phyloP scores from a whole-genome alignment of 2,329 filamentous ascomycete genomes.

The Berkeleyomyces rouxiae region DNA sequence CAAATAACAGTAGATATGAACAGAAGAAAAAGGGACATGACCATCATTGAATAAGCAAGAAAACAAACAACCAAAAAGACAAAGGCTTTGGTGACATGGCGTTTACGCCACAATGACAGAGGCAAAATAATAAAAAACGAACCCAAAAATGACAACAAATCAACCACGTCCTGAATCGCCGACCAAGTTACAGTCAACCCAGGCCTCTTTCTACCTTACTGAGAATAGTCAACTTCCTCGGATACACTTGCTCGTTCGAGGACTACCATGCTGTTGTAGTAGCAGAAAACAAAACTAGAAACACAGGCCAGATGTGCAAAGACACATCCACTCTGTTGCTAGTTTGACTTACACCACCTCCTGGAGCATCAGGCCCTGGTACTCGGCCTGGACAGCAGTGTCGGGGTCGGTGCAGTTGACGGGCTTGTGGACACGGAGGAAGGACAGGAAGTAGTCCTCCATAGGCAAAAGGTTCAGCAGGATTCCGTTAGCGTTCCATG shows the following conservation, averaged over 20 bases:
- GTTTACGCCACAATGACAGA: not conserved
- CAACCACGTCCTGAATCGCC: not conserved
- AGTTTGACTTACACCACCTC: conserved; percentile 10
- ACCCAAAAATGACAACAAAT: not conserved
- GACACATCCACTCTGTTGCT: not conserved
- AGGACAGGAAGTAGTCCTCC: conserved; percentile 52
- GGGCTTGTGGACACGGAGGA: conserved; percentile 49
- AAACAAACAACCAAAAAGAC: not conserved
- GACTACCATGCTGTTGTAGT: not conserved
- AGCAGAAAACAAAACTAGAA: not conserved
- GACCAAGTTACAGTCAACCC: not conserved
- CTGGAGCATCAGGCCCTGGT: conserved; percentile 17
- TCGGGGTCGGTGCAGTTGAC: conserved; percentile 25
- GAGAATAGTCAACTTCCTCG: not conserved
- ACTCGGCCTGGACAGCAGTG: conserved; percentile 22
- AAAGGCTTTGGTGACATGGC: conserved; percentile 2
- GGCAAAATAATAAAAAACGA: not conserved
- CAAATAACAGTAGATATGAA: not conserved
- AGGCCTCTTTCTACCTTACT: not conserved
- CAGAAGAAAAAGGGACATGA: conserved; percentile 1
- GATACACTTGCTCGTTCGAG: not conserved
- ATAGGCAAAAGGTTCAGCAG: conserved; percentile 47
- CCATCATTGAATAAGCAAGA: conserved; percentile 2
- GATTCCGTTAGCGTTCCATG: conserved; percentile 39
- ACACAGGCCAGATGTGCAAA: not conserved